Percentiles rank a stretch among this genome's conserved stretches.
Evolutionary conservation across 2,329 filamentous ascomycete species (phyloP).

Genomic region (Coniochaeta ligniaria): DNA sequence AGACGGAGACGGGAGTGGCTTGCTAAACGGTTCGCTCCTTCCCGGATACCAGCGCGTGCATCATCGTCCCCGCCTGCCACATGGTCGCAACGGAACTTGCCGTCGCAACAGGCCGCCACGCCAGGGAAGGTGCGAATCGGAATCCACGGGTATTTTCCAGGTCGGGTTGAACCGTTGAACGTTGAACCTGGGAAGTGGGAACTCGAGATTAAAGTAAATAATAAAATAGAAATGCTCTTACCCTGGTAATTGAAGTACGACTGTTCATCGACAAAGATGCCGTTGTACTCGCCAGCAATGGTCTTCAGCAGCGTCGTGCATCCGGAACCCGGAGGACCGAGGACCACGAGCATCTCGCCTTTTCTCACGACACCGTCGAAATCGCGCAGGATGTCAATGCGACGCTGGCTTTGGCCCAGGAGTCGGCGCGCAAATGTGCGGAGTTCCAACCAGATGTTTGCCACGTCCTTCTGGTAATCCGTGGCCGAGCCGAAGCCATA

Average conservation of each 20-base stretch:
- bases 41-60: background rate
- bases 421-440: conserved; percentile 37
- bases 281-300: conserved; percentile 75
- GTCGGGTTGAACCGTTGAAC: too few relatives aligned
- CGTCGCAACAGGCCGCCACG: background rate
- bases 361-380: conserved; percentile 63
- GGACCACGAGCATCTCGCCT: conserved; percentile 70
- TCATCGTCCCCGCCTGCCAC: background rate
- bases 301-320: conserved; percentile 85
- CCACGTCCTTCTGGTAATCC: conserved; percentile 64
- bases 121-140: background rate
- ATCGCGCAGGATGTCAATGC: conserved; percentile 61
- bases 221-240: conserved; percentile 16
- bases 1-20: background rate
- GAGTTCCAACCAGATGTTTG: conserved; percentile 50
- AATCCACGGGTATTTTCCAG: background rate
- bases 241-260: conserved; percentile 81
- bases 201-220: background rate
- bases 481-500: conserved; percentile 60
- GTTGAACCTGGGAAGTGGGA: background rate
- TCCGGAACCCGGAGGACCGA: conserved; percentile 65
- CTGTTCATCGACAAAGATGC: conserved; percentile 62
- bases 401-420: conserved; percentile 43
- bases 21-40: background rate
- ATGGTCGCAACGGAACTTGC: background rate